Evolutionary conservation across 2,329 filamentous ascomycete genomes (phyloP).

Genomic region (Calonectria pauciramosa): DNA sequence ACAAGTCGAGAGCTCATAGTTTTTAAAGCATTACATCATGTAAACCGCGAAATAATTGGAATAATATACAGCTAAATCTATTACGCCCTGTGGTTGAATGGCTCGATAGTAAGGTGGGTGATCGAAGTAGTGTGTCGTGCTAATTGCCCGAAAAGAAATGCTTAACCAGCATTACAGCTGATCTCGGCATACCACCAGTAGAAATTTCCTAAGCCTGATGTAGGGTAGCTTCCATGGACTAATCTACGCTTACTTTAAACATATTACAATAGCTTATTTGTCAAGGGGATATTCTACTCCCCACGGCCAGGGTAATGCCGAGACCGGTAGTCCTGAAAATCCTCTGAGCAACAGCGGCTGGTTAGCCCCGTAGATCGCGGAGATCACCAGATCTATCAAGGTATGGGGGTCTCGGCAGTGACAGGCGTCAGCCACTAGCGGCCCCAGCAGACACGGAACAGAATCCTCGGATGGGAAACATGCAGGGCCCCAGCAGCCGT

Average conservation of each 20-base stretch:
- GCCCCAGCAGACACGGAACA: not conserved
- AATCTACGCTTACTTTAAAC: not conserved
- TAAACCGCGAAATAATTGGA: too few species aligned
- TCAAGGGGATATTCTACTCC: not conserved
- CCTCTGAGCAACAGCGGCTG: not conserved
- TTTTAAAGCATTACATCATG: too few species aligned
- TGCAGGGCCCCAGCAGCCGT: not conserved
- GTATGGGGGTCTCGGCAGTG: not conserved
- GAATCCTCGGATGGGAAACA: not conserved
- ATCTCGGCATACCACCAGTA: too few species aligned
- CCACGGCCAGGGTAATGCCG: not conserved
- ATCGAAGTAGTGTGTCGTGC: not conserved
- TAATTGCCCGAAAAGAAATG: too few species aligned
- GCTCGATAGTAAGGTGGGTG: too few species aligned
- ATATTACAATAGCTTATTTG: not conserved
- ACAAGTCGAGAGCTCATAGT: too few species aligned
- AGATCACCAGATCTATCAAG: not conserved
- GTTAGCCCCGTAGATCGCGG: not conserved
- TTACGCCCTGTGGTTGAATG: too few species aligned
- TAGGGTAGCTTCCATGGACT: not conserved
- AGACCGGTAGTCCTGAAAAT: not conserved
- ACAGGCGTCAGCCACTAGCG: not conserved
- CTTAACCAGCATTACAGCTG: not conserved
- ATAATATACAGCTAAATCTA: too few species aligned
- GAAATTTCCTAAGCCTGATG: not conserved